These are phyloP conservation scores for Rhododendron henanense DNA, from an alignment of 148 eudicot species.

Conservation along the genomic window DNA sequence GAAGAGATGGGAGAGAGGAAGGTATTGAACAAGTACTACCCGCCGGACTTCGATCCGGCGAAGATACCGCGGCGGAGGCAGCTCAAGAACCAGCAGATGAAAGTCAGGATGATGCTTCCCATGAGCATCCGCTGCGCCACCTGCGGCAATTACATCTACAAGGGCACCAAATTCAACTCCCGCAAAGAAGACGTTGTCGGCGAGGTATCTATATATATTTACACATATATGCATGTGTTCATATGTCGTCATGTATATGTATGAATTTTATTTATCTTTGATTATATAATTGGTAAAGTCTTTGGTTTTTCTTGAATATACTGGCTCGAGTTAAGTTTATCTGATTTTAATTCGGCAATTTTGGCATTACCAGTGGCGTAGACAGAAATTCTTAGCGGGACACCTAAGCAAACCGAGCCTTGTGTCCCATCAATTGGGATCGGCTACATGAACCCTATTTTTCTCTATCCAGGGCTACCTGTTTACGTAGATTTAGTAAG, in stretches of 20 bases:
- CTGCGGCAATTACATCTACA: constrained; percentile 84
- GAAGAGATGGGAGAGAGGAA: not conserved
- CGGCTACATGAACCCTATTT: not conserved
- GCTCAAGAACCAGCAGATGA: constrained; percentile 78
- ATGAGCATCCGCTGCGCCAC: constrained; percentile 83
- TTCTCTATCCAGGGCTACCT: too few relatives aligned
- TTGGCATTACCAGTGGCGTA: not conserved
- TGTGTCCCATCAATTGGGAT: not conserved
- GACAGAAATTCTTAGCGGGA: not conserved
- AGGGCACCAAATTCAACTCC: constrained; percentile 82
- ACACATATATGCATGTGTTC: not conserved
- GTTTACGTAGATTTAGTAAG: not conserved
- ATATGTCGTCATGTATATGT: too few relatives aligned
- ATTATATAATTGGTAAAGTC: not conserved
- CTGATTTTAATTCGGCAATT: not conserved
- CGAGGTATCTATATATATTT: constrained; percentile 37
- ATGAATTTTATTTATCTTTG: not conserved
- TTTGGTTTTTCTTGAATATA: not conserved
- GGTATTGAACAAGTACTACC: not conserved
- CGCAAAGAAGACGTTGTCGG: constrained; percentile 77
- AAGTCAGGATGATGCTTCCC: constrained; percentile 91
- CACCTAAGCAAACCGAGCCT: not conserved
- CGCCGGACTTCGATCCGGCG: constrained; percentile 77
- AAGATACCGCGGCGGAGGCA: constrained; percentile 70
- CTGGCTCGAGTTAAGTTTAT: not conserved